These are phyloP conservation scores for Fusarium nodosum DNA, from an alignment of 2,329 filamentous ascomycete species.

Conservation along the genomic window DNA sequence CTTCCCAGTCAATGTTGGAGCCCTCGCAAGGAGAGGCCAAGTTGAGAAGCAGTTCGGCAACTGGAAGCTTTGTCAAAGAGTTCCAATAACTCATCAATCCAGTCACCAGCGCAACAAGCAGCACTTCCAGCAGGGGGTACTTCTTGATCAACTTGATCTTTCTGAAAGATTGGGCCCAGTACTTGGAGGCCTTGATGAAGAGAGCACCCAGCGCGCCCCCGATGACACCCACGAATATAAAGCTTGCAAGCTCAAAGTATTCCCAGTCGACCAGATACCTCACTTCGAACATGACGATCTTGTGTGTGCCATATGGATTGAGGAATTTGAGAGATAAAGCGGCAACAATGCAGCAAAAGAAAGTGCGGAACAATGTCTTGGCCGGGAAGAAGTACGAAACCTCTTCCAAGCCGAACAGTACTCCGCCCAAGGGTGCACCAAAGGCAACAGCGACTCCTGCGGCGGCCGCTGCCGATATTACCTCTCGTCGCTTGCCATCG, in stretches of 20 bases:
- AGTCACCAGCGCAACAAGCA: slow-evolving; percentile 87
- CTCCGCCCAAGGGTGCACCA: slow-evolving; percentile 87
- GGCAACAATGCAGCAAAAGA: slow-evolving; percentile 97
- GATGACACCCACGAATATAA: slow-evolving; percentile 86
- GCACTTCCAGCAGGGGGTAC: slow-evolving; percentile 87
- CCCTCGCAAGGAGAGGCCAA: slow-evolving; percentile 88
- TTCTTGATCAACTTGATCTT: slow-evolving; percentile 83
- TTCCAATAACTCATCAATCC: slow-evolving; percentile 95
- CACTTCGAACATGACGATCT: slow-evolving; percentile 97
- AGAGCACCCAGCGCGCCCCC: slow-evolving; percentile 88
- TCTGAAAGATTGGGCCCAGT: slow-evolving; percentile 92
- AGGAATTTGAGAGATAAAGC: slow-evolving; percentile 93
- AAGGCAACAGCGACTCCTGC: slow-evolving; percentile 95
- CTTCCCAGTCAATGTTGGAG: slow-evolving; percentile 71
- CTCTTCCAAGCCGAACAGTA: slow-evolving; percentile 94
- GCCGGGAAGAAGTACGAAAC: slow-evolving; percentile 97
- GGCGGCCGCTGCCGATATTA: slow-evolving; percentile 91
- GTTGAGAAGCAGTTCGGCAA: slow-evolving; percentile 91
- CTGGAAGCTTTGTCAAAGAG: slow-evolving; percentile 85
- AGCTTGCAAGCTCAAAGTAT: slow-evolving; percentile 88
- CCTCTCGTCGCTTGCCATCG: slow-evolving; percentile 92
- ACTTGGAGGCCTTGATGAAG: slow-evolving; percentile 94
- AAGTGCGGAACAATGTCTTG: slow-evolving; percentile 96
- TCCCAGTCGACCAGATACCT: slow-evolving; percentile 93
- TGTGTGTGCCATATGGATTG: slow-evolving; percentile 94